Conservation (phyloP, 2,329 filamentous ascomycete species). For the Diaporthe humulicola region DNA sequence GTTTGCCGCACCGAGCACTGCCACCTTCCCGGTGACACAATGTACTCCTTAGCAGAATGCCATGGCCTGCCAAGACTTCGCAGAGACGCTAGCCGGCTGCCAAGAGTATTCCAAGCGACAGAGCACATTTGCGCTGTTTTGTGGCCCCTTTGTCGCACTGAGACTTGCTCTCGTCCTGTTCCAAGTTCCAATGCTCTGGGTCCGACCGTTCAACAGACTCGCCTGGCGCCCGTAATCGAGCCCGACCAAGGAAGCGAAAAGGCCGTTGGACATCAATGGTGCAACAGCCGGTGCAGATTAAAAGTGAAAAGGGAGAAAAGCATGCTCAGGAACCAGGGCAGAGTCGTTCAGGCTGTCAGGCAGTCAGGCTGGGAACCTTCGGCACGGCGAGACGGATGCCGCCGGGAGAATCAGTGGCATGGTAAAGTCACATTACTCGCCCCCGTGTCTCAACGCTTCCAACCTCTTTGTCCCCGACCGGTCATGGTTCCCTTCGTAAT, state of each 20-base stretch:
- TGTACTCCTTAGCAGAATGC: conserved; percentile 28
- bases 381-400: conserved; percentile 15
- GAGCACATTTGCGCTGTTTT: conserved; percentile 25
- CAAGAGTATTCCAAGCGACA: conserved; percentile 23
- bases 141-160: conserved; percentile 10
- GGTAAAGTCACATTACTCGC: conserved; percentile 32
- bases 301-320: not conserved
- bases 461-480: conserved; percentile 9
- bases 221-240: not conserved
- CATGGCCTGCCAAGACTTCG: conserved; percentile 23
- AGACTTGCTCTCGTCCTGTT: not conserved
- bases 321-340: not conserved
- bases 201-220: conserved; percentile 9
- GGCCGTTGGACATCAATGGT: not conserved
- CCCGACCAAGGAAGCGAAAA: not conserved
- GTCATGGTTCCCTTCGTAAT: conserved; percentile 17
- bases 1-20: not conserved
- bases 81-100: conserved; percentile 24
- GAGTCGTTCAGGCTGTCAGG: not conserved
- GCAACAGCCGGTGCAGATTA: not conserved
- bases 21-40: not conserved
- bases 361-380: not conserved
- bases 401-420: conserved; percentile 10
- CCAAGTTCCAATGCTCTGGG: conserved; percentile 12
- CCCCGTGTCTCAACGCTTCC: conserved; percentile 17